Conservation (phyloP, 2,329 filamentous ascomycete species). For the Fusarium armeniacum region DNA sequence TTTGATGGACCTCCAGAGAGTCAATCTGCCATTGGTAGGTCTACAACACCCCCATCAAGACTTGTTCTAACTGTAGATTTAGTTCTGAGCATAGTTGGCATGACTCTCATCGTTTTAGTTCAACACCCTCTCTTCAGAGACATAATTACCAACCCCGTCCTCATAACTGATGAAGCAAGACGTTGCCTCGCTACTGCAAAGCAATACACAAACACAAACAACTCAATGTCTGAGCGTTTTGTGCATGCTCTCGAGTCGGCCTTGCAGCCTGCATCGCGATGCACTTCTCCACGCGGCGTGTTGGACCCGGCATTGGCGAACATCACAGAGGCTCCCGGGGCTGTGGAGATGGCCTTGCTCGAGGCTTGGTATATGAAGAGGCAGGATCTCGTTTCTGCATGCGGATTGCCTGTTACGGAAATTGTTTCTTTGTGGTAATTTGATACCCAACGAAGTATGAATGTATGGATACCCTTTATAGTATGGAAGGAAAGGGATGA, state of each 20-base stretch:
- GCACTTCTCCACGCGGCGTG: conserved; percentile 22
- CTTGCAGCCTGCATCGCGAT: conserved; percentile 36
- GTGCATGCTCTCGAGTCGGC: conserved; percentile 36
- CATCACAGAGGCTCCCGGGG: conserved; percentile 21
- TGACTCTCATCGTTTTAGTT: conserved; percentile 45
- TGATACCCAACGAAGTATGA: not conserved
- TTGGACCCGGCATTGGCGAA: conserved; percentile 41
- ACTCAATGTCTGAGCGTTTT: conserved; percentile 38
- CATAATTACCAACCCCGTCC: conserved; percentile 36
- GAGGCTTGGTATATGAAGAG: conserved; percentile 44
- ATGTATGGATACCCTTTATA: not conserved
- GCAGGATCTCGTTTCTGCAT: conserved; percentile 22
- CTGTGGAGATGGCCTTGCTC: conserved; percentile 40
- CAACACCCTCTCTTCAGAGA: conserved; percentile 44
- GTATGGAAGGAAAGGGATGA: not conserved
- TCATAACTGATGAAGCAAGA: conserved; percentile 38
- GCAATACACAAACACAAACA: conserved; percentile 31
- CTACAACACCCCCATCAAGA: accelerated
- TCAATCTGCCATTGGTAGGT: conserved; percentile 44
- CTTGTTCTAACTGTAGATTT: conserved; percentile 7
- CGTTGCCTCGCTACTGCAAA: conserved; percentile 45
- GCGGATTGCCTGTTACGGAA: conserved; percentile 36
- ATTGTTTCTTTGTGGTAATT: conserved; percentile 45
- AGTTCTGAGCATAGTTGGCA: conserved; percentile 46
- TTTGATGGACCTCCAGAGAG: conserved; percentile 44